Evolutionary conservation across 768 basidiomycete species (phyloP).

Genomic region (Candolleomyces eurysporus): DNA sequence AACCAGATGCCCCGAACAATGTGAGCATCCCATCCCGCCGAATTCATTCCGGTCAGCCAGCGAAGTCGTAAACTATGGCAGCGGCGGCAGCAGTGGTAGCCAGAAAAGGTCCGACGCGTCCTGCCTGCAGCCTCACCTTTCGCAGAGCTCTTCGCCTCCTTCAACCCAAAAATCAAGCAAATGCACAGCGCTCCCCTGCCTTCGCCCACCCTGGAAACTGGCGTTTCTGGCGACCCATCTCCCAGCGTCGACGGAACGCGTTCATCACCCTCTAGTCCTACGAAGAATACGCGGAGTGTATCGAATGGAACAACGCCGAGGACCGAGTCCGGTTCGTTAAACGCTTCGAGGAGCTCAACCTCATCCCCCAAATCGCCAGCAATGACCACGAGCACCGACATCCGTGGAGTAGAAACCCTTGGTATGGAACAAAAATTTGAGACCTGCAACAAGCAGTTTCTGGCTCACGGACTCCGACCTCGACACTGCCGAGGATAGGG

Average conservation of each 20-base stretch:
- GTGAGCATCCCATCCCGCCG: too few species aligned
- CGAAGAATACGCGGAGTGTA: slow-evolving; percentile 73
- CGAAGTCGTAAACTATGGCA: too few species aligned
- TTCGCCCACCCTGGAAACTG: slow-evolving; percentile 77
- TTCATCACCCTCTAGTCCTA: slow-evolving; percentile 65
- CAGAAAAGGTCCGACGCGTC: too few species aligned
- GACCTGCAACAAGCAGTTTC: slow-evolving; percentile 21
- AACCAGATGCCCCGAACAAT: too few species aligned
- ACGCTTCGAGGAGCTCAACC: too few species aligned
- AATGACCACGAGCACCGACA: too few species aligned
- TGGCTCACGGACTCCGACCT: slow-evolving; percentile 51
- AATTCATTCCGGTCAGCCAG: too few species aligned
- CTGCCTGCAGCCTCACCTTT: too few species aligned
- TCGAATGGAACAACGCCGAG: slow-evolving; percentile 73
- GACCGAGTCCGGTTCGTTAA: slow-evolving; percentile 63
- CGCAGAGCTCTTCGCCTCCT: slow-evolving; percentile 75
- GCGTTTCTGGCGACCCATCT: slow-evolving; percentile 83
- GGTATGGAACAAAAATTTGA: too few species aligned
- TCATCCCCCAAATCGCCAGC: too few species aligned
- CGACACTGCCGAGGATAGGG: slow-evolving; percentile 14
- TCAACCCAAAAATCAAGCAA: slow-evolving; percentile 73
- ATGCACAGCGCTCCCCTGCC: slow-evolving; percentile 74
- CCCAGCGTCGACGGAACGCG: slow-evolving; percentile 60
- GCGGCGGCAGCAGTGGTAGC: too few species aligned
- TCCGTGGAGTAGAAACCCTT: too few species aligned